phyloP scores from a whole-genome alignment of 1,284 basidiomycete species.

The Trametes polyzona region DNA sequence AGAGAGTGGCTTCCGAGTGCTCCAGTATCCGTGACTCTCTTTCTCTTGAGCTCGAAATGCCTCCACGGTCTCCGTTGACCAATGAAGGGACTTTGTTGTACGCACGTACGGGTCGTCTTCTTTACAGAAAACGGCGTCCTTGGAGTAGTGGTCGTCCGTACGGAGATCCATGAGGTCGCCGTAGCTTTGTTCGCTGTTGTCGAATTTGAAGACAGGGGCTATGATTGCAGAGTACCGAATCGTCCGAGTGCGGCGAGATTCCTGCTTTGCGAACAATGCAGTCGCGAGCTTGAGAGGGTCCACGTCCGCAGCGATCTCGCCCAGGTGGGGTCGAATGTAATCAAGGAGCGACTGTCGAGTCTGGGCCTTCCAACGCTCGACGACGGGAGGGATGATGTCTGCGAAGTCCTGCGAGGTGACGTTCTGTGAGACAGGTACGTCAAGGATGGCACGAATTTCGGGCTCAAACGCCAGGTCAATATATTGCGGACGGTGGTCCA shows the following conservation, averaged over 20 bases:
- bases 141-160: too few relatives aligned
- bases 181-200: too few relatives aligned
- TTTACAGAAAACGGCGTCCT: too few relatives aligned
- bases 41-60: too few relatives aligned
- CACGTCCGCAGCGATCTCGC: not conserved
- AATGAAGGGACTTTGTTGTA: not conserved
- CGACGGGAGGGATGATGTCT: not conserved
- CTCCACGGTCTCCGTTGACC: too few relatives aligned
- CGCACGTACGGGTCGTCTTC: not conserved
- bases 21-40: too few relatives aligned
- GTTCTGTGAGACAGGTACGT: not conserved
- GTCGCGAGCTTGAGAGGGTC: constrained; percentile 13
- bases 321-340: not conserved
- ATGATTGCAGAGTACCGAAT: too few relatives aligned
- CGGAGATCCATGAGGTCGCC: too few relatives aligned
- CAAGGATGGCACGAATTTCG: not conserved
- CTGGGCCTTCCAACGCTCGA: too few relatives aligned
- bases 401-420: constrained; percentile 1
- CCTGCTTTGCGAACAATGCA: not conserved
- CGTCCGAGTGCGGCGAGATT: too few relatives aligned
- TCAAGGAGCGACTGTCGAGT: too few relatives aligned
- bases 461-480: constrained; percentile 7
- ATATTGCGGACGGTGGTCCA: constrained; percentile 1
- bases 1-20: not conserved
- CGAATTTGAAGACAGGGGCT: too few relatives aligned